Evolutionary conservation across 768 basidiomycete species (phyloP).

Genomic region (Lyophyllum atratum): DNA sequence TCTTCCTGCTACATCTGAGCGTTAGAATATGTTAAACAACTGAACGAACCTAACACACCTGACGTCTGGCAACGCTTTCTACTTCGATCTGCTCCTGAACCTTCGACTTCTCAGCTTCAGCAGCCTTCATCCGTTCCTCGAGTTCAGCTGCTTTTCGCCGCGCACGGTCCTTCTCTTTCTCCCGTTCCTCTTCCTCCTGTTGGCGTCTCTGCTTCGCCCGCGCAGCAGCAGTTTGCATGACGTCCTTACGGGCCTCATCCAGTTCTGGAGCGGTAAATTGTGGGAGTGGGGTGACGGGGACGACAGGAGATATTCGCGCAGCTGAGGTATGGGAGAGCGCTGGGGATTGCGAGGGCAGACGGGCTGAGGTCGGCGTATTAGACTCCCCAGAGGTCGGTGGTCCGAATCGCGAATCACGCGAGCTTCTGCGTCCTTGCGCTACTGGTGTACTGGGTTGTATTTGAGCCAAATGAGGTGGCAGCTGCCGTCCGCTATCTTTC

Average conservation of each 20-base stretch:
- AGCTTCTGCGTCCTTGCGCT: slow-evolving; percentile 38
- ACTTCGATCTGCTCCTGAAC: slow-evolving; percentile 19
- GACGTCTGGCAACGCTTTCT: slow-evolving; percentile 17
- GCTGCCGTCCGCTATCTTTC: slow-evolving; percentile 48
- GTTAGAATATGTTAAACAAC: background rate
- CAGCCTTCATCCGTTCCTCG: slow-evolving; percentile 63
- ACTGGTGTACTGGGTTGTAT: slow-evolving; percentile 26
- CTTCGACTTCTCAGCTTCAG: slow-evolving; percentile 36
- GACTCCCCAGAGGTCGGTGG: slow-evolving; percentile 29
- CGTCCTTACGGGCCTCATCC: slow-evolving; percentile 68
- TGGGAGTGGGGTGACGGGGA: slow-evolving; percentile 31
- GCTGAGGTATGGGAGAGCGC: slow-evolving; percentile 43
- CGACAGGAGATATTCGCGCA: slow-evolving; percentile 36
- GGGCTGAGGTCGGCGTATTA: slow-evolving; percentile 24
- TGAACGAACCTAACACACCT: slow-evolving; percentile 11
- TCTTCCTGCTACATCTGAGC: slow-evolving; percentile 25
- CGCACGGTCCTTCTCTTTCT: slow-evolving; percentile 80
- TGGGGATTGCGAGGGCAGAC: slow-evolving; percentile 45
- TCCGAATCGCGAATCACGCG: slow-evolving; percentile 43
- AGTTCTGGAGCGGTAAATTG: slow-evolving; percentile 43
- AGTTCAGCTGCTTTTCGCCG: slow-evolving; percentile 76
- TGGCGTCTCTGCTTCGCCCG: slow-evolving; percentile 79
- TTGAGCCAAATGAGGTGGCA: slow-evolving; percentile 59
- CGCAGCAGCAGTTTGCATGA: slow-evolving; percentile 86
- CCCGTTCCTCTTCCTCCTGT: slow-evolving; percentile 81